A percentile compares a stretch with the other conserved stretches of the same genome.
Conservation (phyloP, 2,329 filamentous ascomycete genomes). For the Penicillium sp. region DNA sequence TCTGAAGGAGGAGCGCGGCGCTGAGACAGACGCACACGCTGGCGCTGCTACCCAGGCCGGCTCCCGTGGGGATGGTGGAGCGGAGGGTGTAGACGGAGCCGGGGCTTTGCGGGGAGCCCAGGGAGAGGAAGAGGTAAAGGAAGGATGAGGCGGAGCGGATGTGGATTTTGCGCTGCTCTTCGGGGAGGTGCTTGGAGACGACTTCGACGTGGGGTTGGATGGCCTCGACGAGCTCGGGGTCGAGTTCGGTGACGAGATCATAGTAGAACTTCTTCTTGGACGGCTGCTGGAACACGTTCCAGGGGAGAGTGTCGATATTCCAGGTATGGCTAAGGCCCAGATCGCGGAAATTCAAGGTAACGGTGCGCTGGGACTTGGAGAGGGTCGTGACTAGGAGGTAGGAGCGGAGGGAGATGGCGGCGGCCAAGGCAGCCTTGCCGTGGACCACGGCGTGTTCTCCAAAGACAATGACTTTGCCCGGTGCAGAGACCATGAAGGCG, state of each 20-base stretch:
- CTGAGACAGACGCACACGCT: constrained; percentile 89
- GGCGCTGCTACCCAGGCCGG: constrained; percentile 90
- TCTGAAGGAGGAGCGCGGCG: constrained; percentile 80
- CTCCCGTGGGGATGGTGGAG: constrained; percentile 90
- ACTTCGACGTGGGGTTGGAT: constrained; percentile 75
- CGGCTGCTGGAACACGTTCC: constrained; percentile 75
- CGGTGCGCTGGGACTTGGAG: constrained; percentile 85
- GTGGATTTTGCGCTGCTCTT: constrained; percentile 80
- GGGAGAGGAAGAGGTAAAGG: constrained; percentile 87
- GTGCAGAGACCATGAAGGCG: constrained; percentile 95
- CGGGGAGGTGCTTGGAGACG: constrained; percentile 67
- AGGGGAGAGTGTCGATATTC: constrained; percentile 90
- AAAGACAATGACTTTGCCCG: constrained; percentile 97
- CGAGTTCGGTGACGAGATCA: constrained; percentile 79
- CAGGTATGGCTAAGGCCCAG: constrained; percentile 88
- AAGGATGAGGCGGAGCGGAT: constrained; percentile 80
- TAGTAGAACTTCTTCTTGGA: constrained; percentile 95
- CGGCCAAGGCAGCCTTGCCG: constrained; percentile 94
- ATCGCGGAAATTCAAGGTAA: constrained; percentile 87
- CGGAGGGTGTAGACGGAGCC: constrained; percentile 87
- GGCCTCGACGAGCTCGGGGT: constrained; percentile 76
- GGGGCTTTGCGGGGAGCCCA: constrained; percentile 76
- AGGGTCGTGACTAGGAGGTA: constrained; percentile 95
- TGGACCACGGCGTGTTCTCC: constrained; percentile 98
- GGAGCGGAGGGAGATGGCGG: constrained; percentile 89